Evolutionary conservation across 2,329 filamentous ascomycete species (phyloP), one percentile per base, ranked within the genome.

Genomic region (Stachybotrys elegans): DNA sequence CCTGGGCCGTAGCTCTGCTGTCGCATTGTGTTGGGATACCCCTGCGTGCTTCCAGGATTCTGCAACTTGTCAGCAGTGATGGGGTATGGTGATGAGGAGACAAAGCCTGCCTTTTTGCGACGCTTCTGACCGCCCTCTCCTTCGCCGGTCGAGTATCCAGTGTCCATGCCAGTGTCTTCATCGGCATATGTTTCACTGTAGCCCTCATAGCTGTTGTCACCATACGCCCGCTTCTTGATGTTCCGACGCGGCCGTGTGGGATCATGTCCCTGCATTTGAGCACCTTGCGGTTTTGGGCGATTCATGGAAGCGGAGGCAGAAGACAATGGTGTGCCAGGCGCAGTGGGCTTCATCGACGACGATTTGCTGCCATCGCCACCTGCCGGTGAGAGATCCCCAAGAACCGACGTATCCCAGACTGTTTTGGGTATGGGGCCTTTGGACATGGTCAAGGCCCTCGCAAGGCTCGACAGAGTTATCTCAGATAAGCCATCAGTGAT

Each of bases 221-320:
- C 81, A 58, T 90, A 91, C 49, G 82, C 79, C 39, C 87, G 77
- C 72, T 90, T 90, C 69, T 86, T 88, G 49, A 79, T 75, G 44
- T 73, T 70, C 39, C 86, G 76, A 53, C 83, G 81, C 25, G 84
- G 80, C 43, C 86, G 73, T 31, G 69, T 62, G 11, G 67, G 63
- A 44, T 78, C 73, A 23, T 72, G 62, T n/a, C 60, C 64, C 22
- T 54, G 58, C n/a, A n/a, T n/a, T n/a, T n/a, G n/a, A n/a, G n/a
- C n/a, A n/a, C n/a, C n/a, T n/a, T n/a, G n/a, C n/a, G n/a, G n/a
- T 59, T 72, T 73, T 43, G 66, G 53, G 21, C 70, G 62, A 31
- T 58, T 60, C 40, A 64, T 40, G 9, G 51, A 54, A n/a, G 54
- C 55, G 27, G 62, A 60, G 35, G 58, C 60, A 8, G 58, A 53